Conservation (phyloP, 1,139 yeast genomes). For the Magnusiomyces magnusii region DNA sequence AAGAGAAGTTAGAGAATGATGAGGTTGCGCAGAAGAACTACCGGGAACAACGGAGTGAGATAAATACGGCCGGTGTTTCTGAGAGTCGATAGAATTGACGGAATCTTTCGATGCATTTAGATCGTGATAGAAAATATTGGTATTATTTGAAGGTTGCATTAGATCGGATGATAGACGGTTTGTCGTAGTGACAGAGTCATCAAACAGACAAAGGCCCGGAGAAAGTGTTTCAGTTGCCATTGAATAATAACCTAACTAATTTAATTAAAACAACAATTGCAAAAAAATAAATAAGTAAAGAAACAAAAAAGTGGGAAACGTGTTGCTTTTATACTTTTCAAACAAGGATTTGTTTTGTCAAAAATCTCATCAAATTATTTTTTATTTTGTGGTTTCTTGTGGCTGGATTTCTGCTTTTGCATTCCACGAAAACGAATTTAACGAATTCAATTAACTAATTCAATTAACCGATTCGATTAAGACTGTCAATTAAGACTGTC, state of each 20-base stretch:
- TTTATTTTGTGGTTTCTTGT: no score
- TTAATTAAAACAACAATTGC: not conserved
- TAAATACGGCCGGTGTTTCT: not conserved
- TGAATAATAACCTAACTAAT: not conserved
- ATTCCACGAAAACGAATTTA: no score
- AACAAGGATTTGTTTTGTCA: no score
- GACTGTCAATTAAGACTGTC: no score
- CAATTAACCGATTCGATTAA: no score
- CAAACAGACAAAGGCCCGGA: not conserved
- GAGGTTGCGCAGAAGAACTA: not conserved
- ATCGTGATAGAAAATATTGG: not conserved
- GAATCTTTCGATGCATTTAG: not conserved
- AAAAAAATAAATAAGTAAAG: no score
- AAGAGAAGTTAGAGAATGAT: not conserved
- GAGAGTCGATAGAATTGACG: not conserved
- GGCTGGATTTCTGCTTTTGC: no score
- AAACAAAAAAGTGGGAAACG: not conserved
- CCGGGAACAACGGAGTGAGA: not conserved
- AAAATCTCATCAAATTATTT: no score
- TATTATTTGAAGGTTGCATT: not conserved
- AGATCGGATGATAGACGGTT: not conserved
- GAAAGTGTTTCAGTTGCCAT: not conserved
- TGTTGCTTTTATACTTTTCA: not conserved
- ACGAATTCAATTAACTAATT: no score
- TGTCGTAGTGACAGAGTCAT: not conserved